phyloP scores from a whole-genome alignment of 2,329 filamentous ascomycete species.

The Trichoderma polysporum region DNA sequence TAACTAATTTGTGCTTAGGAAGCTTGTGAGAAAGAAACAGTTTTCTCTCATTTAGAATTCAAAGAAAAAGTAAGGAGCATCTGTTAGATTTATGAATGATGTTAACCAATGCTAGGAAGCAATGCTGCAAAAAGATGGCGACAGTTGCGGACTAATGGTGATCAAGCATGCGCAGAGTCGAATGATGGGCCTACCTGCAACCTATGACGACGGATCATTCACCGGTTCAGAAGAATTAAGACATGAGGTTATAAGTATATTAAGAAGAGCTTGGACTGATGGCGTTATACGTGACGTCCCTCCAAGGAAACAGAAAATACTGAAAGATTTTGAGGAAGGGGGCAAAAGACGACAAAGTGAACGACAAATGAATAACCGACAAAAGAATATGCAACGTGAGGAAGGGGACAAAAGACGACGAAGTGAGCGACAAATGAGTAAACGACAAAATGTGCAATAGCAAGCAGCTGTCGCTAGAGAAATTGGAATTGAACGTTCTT shows the following conservation, averaged over 20 bases:
- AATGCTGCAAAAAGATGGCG: not conserved
- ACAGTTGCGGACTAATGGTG: constrained; percentile 12
- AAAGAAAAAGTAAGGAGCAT: constrained; percentile 7
- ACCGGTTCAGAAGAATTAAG: not conserved
- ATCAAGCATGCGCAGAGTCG: constrained; percentile 13
- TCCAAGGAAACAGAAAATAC: not conserved
- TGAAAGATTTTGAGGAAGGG: not conserved
- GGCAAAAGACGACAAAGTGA: no score
- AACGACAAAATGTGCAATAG: no score
- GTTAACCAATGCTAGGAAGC: not conserved
- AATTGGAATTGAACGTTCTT: no score
- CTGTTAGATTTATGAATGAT: not conserved
- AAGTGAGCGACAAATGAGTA: no score
- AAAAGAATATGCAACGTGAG: no score
- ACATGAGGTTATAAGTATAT: not conserved
- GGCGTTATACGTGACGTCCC: not conserved
- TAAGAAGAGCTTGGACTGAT: not conserved
- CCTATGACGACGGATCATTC: not conserved
- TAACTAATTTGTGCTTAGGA: not conserved
- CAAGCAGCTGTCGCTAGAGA: no score
- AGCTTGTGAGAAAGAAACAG: not conserved
- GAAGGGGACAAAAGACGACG: no score
- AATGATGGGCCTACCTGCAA: not conserved
- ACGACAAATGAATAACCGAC: no score
- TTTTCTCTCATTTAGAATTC: constrained; percentile 8